Conservation (phyloP, 306 rosid species). For the Sicyos baderoa region DNA sequence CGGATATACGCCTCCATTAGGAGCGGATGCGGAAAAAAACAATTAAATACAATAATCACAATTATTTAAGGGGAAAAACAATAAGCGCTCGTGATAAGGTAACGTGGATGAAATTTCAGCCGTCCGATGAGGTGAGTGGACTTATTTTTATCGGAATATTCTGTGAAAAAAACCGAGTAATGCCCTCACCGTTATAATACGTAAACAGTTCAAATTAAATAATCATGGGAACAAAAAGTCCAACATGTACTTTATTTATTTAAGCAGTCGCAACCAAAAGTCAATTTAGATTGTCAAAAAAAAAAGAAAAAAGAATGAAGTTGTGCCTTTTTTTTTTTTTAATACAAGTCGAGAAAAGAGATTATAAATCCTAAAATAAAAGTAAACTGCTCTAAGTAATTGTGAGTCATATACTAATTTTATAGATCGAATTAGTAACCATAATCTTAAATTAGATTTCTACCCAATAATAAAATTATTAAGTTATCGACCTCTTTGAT, state of each 20-base stretch:
- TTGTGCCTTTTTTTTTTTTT: too few relatives aligned
- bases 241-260: neutral
- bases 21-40: neutral
- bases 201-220: neutral
- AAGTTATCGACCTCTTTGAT: too few relatives aligned
- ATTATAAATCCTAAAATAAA: too few relatives aligned
- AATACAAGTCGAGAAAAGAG: too few relatives aligned
- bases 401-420: too few relatives aligned
- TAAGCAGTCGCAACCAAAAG: neutral
- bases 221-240: neutral
- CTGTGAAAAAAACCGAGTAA: too few relatives aligned
- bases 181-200: neutral
- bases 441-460: too few relatives aligned
- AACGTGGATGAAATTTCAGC: neutral
- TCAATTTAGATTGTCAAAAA: neutral
- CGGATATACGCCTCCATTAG: neutral
- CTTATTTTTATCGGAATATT: neutral
- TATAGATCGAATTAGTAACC: too few relatives aligned
- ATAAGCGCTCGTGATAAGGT: neutral
- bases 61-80: neutral
- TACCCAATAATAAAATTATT: too few relatives aligned
- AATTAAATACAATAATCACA: neutral
- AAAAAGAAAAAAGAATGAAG: too few relatives aligned
- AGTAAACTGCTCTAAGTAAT: too few relatives aligned
- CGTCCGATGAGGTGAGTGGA: neutral